Percentiles rank a stretch among this genome's conserved stretches.
Evolutionary conservation across 2,329 filamentous ascomycete genomes (phyloP).

Genomic region (Talaromyces sp.): DNA sequence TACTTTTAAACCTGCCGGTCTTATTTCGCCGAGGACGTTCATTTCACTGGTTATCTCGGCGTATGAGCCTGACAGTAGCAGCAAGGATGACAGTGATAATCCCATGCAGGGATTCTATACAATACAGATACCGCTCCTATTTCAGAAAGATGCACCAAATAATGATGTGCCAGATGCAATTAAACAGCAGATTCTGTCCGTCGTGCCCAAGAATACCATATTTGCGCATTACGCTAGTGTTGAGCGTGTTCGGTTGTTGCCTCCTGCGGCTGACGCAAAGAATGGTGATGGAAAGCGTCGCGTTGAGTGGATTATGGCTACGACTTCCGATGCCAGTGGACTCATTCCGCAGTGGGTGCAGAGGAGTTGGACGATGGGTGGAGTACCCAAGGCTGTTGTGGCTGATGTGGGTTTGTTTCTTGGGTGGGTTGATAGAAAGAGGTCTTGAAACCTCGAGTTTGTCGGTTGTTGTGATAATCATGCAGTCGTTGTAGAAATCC

Average conservation of each 20-base stretch:
- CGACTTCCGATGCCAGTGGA: slow-evolving; percentile 33
- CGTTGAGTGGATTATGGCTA: slow-evolving; percentile 35
- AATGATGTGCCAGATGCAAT: slow-evolving; percentile 17
- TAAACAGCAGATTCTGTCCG: slow-evolving; percentile 19
- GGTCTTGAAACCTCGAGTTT: background rate
- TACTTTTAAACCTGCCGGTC: slow-evolving; percentile 28
- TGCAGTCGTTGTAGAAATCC: background rate
- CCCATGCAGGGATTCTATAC: slow-evolving; percentile 26
- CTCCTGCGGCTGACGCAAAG: background rate
- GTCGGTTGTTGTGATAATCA: background rate
- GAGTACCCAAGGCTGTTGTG: slow-evolving; percentile 33
- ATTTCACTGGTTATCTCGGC: slow-evolving; percentile 30
- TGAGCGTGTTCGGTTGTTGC: slow-evolving; percentile 24
- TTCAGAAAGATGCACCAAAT: slow-evolving; percentile 11
- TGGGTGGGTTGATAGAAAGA: slow-evolving; percentile 22
- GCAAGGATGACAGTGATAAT: background rate
- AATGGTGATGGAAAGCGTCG: background rate
- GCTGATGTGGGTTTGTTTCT: slow-evolving; percentile 38
- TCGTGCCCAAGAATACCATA: slow-evolving; percentile 23
- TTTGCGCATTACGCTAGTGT: slow-evolving; percentile 33
- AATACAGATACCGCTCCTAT: slow-evolving; percentile 29
- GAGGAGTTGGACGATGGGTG: slow-evolving; percentile 33
- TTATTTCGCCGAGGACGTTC: slow-evolving; percentile 32
- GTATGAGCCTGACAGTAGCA: slow-evolving; percentile 8
- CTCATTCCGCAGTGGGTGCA: slow-evolving; percentile 35